A percentile compares a stretch with the other conserved stretches of the same genome.
Conservation (phyloP, 1,139 yeast genomes). For the Saccharomyces uvarum region DNA sequence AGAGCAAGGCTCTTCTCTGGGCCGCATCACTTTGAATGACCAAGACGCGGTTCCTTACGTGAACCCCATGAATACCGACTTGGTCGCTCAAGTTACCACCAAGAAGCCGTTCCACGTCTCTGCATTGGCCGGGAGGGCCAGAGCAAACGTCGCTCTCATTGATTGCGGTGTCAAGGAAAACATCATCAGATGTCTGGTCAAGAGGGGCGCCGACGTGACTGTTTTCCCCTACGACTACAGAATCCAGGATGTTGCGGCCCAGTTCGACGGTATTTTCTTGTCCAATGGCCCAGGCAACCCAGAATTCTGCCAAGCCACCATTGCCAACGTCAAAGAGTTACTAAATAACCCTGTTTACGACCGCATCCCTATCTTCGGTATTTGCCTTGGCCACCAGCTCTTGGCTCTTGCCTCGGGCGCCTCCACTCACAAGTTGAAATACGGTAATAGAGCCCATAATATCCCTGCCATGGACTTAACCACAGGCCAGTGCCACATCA, state of each 20-base stretch:
- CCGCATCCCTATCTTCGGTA: constrained; percentile 88
- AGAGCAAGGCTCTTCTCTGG: constrained; percentile 91
- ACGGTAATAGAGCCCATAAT: constrained; percentile 97
- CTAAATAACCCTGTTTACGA: constrained; percentile 46
- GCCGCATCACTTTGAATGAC: constrained; percentile 82
- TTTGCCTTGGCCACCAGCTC: constrained; percentile 94
- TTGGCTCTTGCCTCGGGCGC: constrained; percentile 94
- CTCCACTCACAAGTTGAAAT: constrained; percentile 82
- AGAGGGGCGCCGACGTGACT: constrained; percentile 92
- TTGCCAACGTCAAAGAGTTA: constrained; percentile 62
- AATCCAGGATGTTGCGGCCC: constrained; percentile 79
- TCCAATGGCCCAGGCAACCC: constrained; percentile 99
- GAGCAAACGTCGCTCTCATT: constrained; percentile 75
- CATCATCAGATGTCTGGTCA: constrained; percentile 82
- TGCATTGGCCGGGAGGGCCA: constrained; percentile 26
- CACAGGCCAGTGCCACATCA: constrained; percentile 90
- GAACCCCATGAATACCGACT: constrained; percentile 72
- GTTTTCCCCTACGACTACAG: constrained; percentile 96
- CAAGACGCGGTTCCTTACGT: constrained; percentile 56
- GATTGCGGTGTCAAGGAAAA: constrained; percentile 99
- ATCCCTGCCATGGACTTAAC: constrained; percentile 88
- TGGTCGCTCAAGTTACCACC: constrained; percentile 90
- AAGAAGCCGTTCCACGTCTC: constrained; percentile 90
- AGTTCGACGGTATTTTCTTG: constrained; percentile 89
- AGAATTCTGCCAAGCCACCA: constrained; percentile 80